Conservation (phyloP, 306 rosid species). For the Spatholobus suberectus region DNA sequence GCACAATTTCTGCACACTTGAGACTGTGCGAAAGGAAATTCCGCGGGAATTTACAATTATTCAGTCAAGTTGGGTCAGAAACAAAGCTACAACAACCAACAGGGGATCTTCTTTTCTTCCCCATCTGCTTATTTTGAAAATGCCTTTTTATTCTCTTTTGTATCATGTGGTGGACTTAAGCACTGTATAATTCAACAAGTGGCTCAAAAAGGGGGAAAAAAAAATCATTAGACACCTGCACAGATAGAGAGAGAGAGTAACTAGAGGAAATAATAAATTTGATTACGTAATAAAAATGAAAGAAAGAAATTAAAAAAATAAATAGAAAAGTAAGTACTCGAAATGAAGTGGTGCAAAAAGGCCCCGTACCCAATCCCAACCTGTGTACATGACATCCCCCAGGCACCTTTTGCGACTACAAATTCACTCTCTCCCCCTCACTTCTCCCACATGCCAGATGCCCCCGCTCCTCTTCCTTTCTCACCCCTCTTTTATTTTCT, state of each 20-base stretch:
- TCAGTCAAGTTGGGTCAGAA: constrained; percentile 25
- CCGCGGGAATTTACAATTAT: background rate
- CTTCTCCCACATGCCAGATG: constrained; percentile 53
- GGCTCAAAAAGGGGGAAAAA: background rate
- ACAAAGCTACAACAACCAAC: background rate
- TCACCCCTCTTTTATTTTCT: background rate
- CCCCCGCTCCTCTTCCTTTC: too few species aligned
- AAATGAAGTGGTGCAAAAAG: constrained; percentile 51
- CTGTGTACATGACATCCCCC: constrained; percentile 38
- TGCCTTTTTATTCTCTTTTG: constrained; percentile 25
- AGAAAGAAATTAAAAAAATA: background rate
- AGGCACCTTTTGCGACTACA: constrained; percentile 69
- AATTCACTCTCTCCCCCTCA: constrained; percentile 56
- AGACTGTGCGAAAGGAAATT: too few species aligned
- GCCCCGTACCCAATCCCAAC: constrained; percentile 40
- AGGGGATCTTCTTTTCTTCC: constrained; percentile 12
- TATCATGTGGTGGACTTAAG: constrained; percentile 39
- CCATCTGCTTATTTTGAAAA: background rate
- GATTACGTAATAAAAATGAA: background rate
- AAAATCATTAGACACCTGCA: background rate
- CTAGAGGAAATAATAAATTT: background rate
- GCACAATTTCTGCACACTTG: background rate
- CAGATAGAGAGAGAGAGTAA: background rate
- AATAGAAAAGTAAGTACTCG: background rate
- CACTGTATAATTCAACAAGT: constrained; percentile 47